These are phyloP conservation scores for Salix koriyanagi DNA, from an alignment of 345 rosid species.

Conservation along the genomic window DNA sequence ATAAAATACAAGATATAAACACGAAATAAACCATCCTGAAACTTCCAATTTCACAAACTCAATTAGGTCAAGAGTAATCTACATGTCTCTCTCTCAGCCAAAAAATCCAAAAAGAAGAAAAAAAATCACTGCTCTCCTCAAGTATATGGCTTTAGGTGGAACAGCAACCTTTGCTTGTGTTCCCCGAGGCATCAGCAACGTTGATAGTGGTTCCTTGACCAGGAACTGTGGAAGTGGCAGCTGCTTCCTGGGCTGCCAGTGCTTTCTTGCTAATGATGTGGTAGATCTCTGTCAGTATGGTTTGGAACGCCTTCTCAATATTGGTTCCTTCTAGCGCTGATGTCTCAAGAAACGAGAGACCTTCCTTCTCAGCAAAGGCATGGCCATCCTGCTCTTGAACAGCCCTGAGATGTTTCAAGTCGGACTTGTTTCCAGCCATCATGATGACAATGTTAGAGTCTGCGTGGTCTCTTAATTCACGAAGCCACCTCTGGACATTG, in stretches of 20 bases:
- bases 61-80: not conserved
- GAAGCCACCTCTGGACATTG: not conserved
- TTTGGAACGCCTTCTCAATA: not conserved
- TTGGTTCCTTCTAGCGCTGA: not conserved
- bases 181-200: not conserved
- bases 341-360: not conserved
- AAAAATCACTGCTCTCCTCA: not conserved
- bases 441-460: not conserved
- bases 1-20: not conserved
- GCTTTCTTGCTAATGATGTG: not conserved
- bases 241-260: not conserved
- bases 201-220: not conserved
- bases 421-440: not conserved
- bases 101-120: not conserved
- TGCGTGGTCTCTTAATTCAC: not conserved
- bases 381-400: not conserved
- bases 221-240: not conserved
- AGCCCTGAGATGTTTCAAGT: not conserved
- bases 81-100: not conserved
- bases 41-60: not conserved
- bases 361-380: not conserved
- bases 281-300: not conserved
- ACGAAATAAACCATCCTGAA: not conserved
- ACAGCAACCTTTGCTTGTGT: not conserved
- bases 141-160: not conserved